Conservation (phyloP, 2,329 filamentous ascomycete species). For the Magnaporthales sp. region DNA sequence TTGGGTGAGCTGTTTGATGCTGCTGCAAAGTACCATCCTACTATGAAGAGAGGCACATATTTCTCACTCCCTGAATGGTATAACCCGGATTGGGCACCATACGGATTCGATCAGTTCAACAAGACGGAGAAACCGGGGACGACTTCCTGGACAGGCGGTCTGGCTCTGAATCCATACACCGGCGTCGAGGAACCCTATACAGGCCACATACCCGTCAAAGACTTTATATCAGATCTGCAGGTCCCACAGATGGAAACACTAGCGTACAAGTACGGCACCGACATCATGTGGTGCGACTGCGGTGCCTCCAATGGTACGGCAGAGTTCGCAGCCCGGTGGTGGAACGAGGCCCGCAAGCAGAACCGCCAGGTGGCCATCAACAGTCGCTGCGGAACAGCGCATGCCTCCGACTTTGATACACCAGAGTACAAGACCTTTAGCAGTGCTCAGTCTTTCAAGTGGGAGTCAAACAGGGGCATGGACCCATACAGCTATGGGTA, state of each 20-base stretch:
- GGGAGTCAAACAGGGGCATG: slow-evolving; percentile 52
- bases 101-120: slow-evolving; percentile 29
- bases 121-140: slow-evolving; percentile 12
- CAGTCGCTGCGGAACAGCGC: slow-evolving; percentile 44
- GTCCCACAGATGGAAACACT: slow-evolving; percentile 37
- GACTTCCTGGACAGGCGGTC: slow-evolving; percentile 26
- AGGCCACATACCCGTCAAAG: slow-evolving; percentile 25
- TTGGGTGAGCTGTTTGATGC: slow-evolving; percentile 34
- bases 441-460: slow-evolving; percentile 43
- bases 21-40: slow-evolving; percentile 28
- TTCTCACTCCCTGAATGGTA: slow-evolving; percentile 42
- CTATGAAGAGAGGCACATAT: slow-evolving; percentile 34
- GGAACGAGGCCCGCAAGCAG: slow-evolving; percentile 25
- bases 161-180: slow-evolving; percentile 34
- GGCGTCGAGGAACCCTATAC: slow-evolving; percentile 30
- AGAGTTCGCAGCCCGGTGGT: slow-evolving; percentile 31
- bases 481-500: slow-evolving; percentile 52
- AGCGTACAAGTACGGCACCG: slow-evolving; percentile 30
- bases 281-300: slow-evolving; percentile 43
- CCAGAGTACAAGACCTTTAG: slow-evolving; percentile 46
- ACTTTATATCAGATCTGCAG: slow-evolving; percentile 34
- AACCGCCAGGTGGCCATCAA: slow-evolving; percentile 45
- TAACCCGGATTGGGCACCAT: slow-evolving; percentile 33
- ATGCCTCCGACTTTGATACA: slow-evolving; percentile 46
- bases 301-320: slow-evolving; percentile 33